Conservation (phyloP, 208 protist genomes). For the Leishmania tarentolae region DNA sequence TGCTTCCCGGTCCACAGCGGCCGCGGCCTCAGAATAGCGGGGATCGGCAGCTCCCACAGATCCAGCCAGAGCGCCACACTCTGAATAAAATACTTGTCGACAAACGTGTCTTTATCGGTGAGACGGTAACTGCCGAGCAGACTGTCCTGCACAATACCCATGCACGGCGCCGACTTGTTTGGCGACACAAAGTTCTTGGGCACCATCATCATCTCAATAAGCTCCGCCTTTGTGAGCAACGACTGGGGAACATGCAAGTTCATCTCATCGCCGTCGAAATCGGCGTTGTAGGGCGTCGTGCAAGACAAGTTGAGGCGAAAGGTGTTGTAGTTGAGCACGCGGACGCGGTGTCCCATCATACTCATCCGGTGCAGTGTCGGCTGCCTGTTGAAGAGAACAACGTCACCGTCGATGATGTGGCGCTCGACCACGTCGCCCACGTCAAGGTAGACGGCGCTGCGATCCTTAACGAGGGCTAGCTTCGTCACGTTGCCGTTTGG, state of each 20-base stretch:
- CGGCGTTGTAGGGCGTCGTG: constrained; percentile 99
- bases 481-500: constrained; percentile 92
- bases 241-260: constrained; percentile 99
- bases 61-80: constrained; percentile 98
- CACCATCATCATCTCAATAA: constrained; percentile 99
- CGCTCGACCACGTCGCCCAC: constrained; percentile 97
- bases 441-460: constrained; percentile 87
- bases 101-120: constrained; percentile 96
- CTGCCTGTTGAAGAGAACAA: constrained; percentile 99
- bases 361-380: constrained; percentile 99
- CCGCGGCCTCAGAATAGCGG: constrained; percentile 97
- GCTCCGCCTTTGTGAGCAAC: constrained; percentile 96
- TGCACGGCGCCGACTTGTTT: constrained; percentile 98
- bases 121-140: constrained; percentile 95
- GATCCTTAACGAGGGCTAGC: constrained; percentile 83
- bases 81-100: constrained; percentile 97
- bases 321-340: constrained; percentile 98
- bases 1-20: constrained; percentile 99
- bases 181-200: constrained; percentile 99
- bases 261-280: constrained; percentile 99
- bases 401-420: constrained; percentile 98
- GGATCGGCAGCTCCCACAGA: constrained; percentile 95
- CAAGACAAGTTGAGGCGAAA: constrained; percentile 99
- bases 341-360: constrained; percentile 99
- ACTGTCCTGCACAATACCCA: constrained; percentile 99